Conservation (phyloP, 2,329 filamentous ascomycete species). For the Fusarium cyanostomum region DNA sequence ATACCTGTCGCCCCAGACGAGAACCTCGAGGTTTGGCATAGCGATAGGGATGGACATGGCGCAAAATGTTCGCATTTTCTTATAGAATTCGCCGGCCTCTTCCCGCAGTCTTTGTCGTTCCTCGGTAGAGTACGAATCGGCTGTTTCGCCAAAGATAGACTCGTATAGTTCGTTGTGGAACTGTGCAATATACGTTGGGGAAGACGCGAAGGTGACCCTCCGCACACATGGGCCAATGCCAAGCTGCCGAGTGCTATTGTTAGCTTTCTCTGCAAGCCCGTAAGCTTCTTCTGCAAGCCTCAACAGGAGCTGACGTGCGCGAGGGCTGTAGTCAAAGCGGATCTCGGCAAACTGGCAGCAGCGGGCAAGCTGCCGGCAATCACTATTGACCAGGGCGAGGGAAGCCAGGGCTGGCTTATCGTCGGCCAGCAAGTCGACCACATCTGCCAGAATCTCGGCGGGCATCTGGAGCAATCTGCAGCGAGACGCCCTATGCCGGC, state of each 20-base stretch:
- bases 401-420: conserved; percentile 17
- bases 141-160: neutral
- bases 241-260: neutral
- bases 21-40: conserved; percentile 19
- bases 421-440: conserved; percentile 16
- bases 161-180: neutral
- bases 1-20: conserved; percentile 6
- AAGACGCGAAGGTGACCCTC: neutral
- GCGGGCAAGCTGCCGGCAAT: conserved; percentile 23
- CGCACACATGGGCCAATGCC: conserved; percentile 5
- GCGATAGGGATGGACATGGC: neutral
- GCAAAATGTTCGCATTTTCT: neutral
- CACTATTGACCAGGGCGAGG: conserved; percentile 31
- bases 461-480: conserved; percentile 14
- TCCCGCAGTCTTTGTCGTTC: neutral
- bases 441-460: conserved; percentile 9
- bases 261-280: too few species aligned
- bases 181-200: neutral
- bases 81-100: neutral
- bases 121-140: neutral
- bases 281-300: neutral
- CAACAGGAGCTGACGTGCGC: neutral
- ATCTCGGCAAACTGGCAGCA: conserved; percentile 24
- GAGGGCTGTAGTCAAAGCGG: conserved; percentile 16
- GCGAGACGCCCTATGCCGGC: neutral